Conservation (phyloP, 1,284 basidiomycete species). For the Fistulinella cinereoalba region DNA sequence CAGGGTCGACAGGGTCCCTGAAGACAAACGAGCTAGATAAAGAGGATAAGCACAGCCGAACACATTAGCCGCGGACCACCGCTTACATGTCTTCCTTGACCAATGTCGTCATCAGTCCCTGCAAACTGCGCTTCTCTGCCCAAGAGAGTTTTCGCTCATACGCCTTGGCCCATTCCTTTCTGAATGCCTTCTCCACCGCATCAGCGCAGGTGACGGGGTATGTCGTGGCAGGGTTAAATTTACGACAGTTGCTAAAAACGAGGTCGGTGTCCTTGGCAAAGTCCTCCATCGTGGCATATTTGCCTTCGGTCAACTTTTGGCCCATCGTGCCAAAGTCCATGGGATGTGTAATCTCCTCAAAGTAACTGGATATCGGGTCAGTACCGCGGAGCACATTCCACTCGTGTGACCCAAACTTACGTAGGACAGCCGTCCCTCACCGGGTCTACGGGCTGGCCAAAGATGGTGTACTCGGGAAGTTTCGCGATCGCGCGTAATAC, state of each 20-base stretch:
- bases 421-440: constrained; percentile 81
- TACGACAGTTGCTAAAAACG: constrained; percentile 84
- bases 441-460: constrained; percentile 86
- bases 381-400: neutral
- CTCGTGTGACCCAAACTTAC: constrained; percentile 45
- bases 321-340: constrained; percentile 94
- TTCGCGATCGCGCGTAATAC: constrained; percentile 66
- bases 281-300: constrained; percentile 78
- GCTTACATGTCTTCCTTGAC: constrained; percentile 72
- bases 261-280: constrained; percentile 82
- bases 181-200: constrained; percentile 70
- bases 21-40: constrained; percentile 68
- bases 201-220: constrained; percentile 74
- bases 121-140: constrained; percentile 80
- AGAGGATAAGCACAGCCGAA: constrained; percentile 5
- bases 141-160: constrained; percentile 74
- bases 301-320: constrained; percentile 62
- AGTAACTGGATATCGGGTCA: constrained; percentile 59
- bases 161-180: constrained; percentile 84
- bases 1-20: constrained; percentile 82
- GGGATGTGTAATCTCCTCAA: constrained; percentile 88
- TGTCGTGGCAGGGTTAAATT: constrained; percentile 85
- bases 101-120: constrained; percentile 69
- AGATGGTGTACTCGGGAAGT: constrained; percentile 73
- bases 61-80: neutral